Evolutionary conservation across 768 basidiomycete genomes (phyloP).

Genomic region (Sporobolomyces pararoseus): DNA sequence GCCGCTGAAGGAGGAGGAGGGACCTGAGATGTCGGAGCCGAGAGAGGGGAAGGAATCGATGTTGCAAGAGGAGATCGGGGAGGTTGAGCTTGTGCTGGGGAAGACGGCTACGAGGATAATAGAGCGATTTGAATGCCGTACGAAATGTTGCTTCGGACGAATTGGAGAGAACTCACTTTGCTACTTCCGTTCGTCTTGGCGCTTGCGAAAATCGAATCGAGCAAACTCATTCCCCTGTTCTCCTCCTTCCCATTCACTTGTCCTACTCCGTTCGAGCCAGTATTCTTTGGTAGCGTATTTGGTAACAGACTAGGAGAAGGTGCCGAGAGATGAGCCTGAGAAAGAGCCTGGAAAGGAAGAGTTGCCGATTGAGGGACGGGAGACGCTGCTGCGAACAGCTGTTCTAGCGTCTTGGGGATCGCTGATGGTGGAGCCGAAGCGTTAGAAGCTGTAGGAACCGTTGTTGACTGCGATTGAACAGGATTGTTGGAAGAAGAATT

Average conservation of each 20-base stretch:
- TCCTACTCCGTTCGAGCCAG: neutral
- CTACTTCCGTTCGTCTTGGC: neutral
- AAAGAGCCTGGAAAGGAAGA: conserved; percentile 8
- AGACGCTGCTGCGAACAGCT: conserved; percentile 25
- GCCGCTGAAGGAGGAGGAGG: neutral
- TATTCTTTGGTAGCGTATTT: neutral
- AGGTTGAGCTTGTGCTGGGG: neutral
- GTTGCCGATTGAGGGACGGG: conserved; percentile 13
- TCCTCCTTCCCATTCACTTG: too few species aligned
- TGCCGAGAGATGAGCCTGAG: neutral
- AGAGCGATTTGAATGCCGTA: too few species aligned
- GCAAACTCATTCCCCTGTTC: conserved; percentile 12
- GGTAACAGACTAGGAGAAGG: neutral
- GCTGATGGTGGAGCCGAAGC: neutral
- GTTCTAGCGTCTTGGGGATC: conserved; percentile 19
- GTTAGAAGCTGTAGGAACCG: neutral
- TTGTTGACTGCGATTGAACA: neutral
- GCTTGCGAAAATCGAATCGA: conserved; percentile 33
- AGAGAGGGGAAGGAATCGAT: neutral
- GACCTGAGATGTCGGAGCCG: neutral
- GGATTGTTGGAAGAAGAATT: too few species aligned
- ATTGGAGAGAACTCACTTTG: neutral
- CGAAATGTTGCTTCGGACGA: too few species aligned
- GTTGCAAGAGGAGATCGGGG: neutral
- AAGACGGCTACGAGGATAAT: too few species aligned